phyloP scores from a whole-genome alignment of 2,329 filamentous ascomycete genomes.

The Microsporum canis region DNA sequence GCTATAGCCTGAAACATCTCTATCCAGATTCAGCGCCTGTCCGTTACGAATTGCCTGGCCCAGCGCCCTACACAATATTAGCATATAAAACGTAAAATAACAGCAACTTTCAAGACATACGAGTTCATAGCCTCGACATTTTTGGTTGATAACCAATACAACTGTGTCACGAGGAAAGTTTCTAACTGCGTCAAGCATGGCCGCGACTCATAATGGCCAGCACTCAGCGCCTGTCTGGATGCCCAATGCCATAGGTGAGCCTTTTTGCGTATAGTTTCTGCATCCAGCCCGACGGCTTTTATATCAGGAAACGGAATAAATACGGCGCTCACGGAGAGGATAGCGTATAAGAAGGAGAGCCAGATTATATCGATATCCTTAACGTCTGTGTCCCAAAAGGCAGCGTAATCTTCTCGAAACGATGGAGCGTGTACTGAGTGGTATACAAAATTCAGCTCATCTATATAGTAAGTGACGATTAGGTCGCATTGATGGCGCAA shows the following conservation, averaged over 20 bases:
- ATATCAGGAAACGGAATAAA: constrained; percentile 18
- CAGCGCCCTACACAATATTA: constrained; percentile 12
- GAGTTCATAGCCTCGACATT: constrained; percentile 24
- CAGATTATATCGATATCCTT: constrained; percentile 23
- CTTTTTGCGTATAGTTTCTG: constrained; percentile 14
- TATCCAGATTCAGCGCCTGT: constrained; percentile 19
- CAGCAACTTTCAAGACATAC: constrained; percentile 13
- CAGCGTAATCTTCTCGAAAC: constrained; percentile 19
- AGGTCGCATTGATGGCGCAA: constrained; percentile 18
- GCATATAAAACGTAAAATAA: not conserved
- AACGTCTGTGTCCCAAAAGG: constrained; percentile 19
- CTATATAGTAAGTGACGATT: constrained; percentile 21
- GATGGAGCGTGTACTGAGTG: constrained; percentile 19
- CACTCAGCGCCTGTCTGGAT: constrained; percentile 22
- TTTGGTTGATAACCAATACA: constrained; percentile 26
- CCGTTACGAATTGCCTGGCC: constrained; percentile 20
- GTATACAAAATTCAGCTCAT: constrained; percentile 25
- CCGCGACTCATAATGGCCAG: constrained; percentile 21
- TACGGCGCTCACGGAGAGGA: constrained; percentile 23
- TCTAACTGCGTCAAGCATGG: constrained; percentile 21
- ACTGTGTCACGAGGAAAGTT: constrained; percentile 22
- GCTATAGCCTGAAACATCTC: constrained; percentile 13
- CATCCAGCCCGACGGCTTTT: constrained; percentile 16
- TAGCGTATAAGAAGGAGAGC: constrained; percentile 22
- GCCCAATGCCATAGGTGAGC: constrained; percentile 22